phyloP scores from a whole-genome alignment of 345 rosid genomes.

The Lepidium sativum region DNA sequence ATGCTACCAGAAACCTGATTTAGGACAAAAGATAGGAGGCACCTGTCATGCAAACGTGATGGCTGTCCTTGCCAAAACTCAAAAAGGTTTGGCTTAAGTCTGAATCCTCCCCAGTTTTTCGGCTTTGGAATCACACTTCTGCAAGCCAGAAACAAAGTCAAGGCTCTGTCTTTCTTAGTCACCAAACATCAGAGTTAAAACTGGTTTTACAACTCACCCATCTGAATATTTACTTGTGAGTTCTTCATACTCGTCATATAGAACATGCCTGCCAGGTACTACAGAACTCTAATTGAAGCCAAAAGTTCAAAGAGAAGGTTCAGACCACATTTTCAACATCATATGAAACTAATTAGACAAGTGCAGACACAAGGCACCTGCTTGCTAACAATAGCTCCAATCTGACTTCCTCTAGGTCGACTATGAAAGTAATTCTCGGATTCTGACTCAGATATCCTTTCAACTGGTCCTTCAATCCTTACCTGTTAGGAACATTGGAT shows the following conservation, averaged over 20 bases:
- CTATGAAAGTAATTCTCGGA: conserved; percentile 80
- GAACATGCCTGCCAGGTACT: conserved; percentile 67
- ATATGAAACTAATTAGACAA: neutral
- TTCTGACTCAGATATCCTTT: conserved; percentile 70
- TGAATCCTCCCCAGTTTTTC: conserved; percentile 84
- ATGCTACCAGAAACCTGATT: neutral
- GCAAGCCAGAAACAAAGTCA: conserved; percentile 22
- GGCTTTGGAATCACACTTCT: conserved; percentile 87
- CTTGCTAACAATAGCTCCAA: conserved; percentile 88
- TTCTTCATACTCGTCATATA: conserved; percentile 59
- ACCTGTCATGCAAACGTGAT: conserved; percentile 87
- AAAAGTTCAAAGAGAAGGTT: neutral
- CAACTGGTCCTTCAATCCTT: conserved; percentile 81
- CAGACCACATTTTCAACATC: neutral
- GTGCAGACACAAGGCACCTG: conserved; percentile 40
- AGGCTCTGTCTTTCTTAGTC: neutral
- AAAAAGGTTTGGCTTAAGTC: conserved; percentile 65
- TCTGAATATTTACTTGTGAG: conserved; percentile 59
- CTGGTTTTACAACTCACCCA: conserved; percentile 36
- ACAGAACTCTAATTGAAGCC: conserved; percentile 50
- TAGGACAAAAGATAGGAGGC: no score
- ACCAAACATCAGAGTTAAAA: neutral
- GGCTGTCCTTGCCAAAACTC: conserved; percentile 98
- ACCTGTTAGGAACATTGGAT: conserved; percentile 40
- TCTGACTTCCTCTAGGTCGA: conserved; percentile 95